Conservation (phyloP, 2,329 filamentous ascomycete genomes). For the Fusarium kyushuense region DNA sequence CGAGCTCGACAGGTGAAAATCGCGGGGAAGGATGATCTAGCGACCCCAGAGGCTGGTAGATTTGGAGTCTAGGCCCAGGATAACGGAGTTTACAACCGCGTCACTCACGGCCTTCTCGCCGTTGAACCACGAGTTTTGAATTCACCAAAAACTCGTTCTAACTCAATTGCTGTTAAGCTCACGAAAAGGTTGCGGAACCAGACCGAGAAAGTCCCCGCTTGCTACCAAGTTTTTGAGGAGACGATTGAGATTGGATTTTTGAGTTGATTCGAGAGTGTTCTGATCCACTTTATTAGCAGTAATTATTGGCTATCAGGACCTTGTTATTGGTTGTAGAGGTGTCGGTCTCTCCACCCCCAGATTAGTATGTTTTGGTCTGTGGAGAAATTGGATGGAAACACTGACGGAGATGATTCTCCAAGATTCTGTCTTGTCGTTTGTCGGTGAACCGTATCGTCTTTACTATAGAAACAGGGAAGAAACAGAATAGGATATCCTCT, state of each 20-base stretch:
- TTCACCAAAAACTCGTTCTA: background rate
- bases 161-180: background rate
- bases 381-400: conserved; percentile 26
- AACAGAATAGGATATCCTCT: background rate
- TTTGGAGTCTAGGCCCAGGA: background rate
- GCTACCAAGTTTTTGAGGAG: background rate
- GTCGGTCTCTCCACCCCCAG: conserved; percentile 18
- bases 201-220: background rate
- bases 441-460: background rate
- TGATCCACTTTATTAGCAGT: conserved; percentile 20
- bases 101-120: conserved; percentile 2
- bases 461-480: fast-evolving
- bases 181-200: background rate
- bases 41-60: conserved; percentile 3
- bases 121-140: background rate
- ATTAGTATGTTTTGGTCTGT: conserved; percentile 9
- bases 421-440: conserved; percentile 5
- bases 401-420: conserved; percentile 17
- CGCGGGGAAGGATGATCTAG: conserved; percentile 1
- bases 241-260: background rate
- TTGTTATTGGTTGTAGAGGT: background rate
- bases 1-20: background rate
- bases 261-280: conserved; percentile 13
- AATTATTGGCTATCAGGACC: background rate
- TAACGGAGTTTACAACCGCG: background rate